A percentile compares a stretch with the other conserved stretches of the same genome.
phyloP scores from a whole-genome alignment of 495 filamentous ascomycete genomes.

The Neurospora tetrasperma region DNA sequence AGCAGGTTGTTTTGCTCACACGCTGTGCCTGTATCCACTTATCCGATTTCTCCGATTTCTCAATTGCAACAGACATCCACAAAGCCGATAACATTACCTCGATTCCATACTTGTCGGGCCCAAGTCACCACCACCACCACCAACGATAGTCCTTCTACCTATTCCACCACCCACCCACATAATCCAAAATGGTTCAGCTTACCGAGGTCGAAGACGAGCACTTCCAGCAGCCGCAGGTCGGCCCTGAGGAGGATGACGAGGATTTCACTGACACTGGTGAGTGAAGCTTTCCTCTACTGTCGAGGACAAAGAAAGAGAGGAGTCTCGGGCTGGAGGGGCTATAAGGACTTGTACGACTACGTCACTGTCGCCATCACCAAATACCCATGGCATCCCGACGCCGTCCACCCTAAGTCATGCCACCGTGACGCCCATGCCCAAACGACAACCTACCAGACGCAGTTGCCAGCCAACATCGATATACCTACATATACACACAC shows the following conservation, averaged over 20 bases:
- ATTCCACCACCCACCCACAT: constrained; percentile 2
- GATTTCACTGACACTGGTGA: constrained; percentile 85
- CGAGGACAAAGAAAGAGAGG: constrained; percentile 1
- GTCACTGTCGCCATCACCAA: background rate
- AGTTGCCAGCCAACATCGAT: background rate
- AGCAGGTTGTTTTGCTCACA: background rate
- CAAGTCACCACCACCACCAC: background rate
- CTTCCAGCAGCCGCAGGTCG: constrained; percentile 65
- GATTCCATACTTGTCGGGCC: background rate
- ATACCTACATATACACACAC: background rate
- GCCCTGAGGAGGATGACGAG: constrained; percentile 68
- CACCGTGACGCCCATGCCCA: background rate
- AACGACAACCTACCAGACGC: background rate
- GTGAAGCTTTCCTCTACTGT: constrained; percentile 12
- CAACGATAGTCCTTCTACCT: background rate
- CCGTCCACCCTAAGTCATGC: background rate
- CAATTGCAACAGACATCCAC: background rate
- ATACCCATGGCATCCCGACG: background rate
- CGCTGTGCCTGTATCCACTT: background rate
- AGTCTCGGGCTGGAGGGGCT: background rate
- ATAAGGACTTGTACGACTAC: background rate
- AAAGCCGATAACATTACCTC: background rate
- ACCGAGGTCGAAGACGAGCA: constrained; percentile 93
- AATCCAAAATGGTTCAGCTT: constrained; percentile 83
- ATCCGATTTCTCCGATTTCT: background rate